Evolutionary conservation across 352 stramenopile genomes (phyloP), one percentile per base, ranked within the genome.

Genomic region (Elongisporangium prolatum): DNA sequence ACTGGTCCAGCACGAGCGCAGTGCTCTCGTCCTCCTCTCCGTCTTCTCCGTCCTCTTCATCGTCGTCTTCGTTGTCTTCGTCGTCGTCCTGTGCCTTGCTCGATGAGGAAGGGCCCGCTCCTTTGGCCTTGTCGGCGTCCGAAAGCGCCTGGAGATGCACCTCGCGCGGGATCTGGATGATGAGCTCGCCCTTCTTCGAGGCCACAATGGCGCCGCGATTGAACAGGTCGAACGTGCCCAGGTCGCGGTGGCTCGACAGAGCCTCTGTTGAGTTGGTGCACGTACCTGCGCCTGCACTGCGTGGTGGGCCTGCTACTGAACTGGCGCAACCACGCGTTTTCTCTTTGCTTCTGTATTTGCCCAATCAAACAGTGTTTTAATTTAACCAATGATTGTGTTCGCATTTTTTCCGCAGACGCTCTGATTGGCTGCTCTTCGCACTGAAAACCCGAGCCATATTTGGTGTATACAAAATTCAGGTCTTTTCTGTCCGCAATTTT

Each of bases 181-280:
- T 77, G 9, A 94, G 66, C 38, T 91, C 84, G n/a, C 85, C 85
- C 49, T 94, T 81, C 20, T 90, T 91, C 0, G 83, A 91, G 4
- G 85, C 85, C 14, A 94, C 83, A 58, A 94, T 92, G 9, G 85
- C 78, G 10, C 85, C 85, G 24, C 85, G 80, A 59, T 94, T 93
- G 61, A 93, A 94, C 4, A 94, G 65, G 60, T 94, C 85, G 50
- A 93, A 94, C 0, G 85, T 79, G n/a, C 75, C 77, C 37, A 89
- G 55, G 63, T 94, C 85, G 16, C 81, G 71, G 65, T 93, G 93
- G 25, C n/a, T n/a, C n/a, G n/a, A n/a, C n/a, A n/a, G n/a, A n/a
- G n/a, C n/a, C n/a, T n/a, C n/a, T n/a, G n/a, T n/a, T n/a, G n/a
- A n/a, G n/a, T n/a, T n/a, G n/a, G n/a, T n/a, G n/a, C n/a, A n/a